Conservation (phyloP, 768 basidiomycete genomes). For the Pulveroboletus sp. region DNA sequence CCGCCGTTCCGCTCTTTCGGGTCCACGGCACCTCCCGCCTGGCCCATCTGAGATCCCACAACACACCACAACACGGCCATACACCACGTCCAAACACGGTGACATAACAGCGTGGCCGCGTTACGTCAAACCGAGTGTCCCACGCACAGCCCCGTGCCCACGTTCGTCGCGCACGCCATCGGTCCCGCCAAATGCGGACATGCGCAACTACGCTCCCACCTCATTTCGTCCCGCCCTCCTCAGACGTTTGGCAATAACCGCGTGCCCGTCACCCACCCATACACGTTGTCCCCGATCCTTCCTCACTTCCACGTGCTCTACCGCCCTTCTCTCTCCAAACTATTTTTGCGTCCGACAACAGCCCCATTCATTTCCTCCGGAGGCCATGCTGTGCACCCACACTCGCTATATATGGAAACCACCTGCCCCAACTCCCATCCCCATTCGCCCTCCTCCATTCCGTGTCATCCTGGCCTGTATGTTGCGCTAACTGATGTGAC, state of each 20-base stretch:
- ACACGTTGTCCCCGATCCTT: background rate
- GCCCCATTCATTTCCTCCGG: constrained; percentile 3
- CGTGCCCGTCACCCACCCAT: background rate
- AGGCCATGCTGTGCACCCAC: constrained; percentile 13
- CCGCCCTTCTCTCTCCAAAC: background rate
- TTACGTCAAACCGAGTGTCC: constrained; percentile 29
- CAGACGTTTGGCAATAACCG: too few species aligned
- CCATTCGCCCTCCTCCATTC: constrained; percentile 1
- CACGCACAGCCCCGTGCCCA: constrained; percentile 31
- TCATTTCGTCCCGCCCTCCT: constrained; percentile 2
- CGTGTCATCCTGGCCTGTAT: background rate
- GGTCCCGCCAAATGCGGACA: constrained; percentile 5
- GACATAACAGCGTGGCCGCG: constrained; percentile 31
- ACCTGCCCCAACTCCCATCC: background rate
- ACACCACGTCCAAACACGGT: constrained; percentile 19
- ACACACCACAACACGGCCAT: constrained; percentile 9
- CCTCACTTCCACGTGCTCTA: background rate
- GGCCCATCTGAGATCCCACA: constrained; percentile 27
- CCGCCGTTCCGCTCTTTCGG: constrained; percentile 34
- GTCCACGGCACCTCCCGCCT: constrained; percentile 31
- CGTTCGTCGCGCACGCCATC: background rate
- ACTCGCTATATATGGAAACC: constrained; percentile 11
- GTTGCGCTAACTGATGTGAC: background rate
- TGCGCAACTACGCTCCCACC: constrained; percentile 16
- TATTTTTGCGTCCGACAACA: constrained; percentile 10